phyloP scores from a whole-genome alignment of 2,329 filamentous ascomycete genomes.

The Calonectria fujianensis region DNA sequence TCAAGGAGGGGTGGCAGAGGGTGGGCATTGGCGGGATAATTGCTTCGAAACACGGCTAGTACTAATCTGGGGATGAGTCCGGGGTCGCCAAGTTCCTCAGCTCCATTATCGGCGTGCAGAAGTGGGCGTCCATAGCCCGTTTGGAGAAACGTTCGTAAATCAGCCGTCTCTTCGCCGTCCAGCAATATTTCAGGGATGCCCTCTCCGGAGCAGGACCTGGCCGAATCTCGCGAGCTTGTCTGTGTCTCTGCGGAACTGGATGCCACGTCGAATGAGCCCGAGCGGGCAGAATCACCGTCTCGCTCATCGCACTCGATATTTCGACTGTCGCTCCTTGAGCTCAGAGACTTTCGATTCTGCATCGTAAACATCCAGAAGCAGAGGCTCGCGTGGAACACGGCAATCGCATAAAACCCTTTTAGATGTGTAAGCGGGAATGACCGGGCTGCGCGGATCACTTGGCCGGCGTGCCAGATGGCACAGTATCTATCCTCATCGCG shows the following conservation, averaged over 20 bases:
- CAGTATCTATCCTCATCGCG: not conserved
- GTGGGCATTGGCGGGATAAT: not conserved
- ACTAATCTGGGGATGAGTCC: not conserved
- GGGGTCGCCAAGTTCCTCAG: constrained; percentile 1
- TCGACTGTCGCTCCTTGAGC: not conserved
- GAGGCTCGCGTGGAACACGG: constrained; percentile 4
- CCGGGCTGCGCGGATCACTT: not conserved
- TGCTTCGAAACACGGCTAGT: not conserved
- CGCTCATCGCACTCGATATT: not conserved
- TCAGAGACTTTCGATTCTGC: not conserved
- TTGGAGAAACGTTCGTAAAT: constrained; percentile 3
- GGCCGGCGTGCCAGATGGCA: constrained; percentile 4
- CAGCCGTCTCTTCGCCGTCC: constrained; percentile 1
- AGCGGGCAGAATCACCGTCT: not conserved
- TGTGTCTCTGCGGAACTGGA: not conserved
- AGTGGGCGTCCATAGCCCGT: constrained; percentile 13
- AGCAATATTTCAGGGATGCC: not conserved
- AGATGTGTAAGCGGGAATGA: not conserved
- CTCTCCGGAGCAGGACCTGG: not conserved
- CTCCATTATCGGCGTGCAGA: not conserved
- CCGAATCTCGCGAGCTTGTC: not conserved
- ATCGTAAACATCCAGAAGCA: constrained; percentile 13
- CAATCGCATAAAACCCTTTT: constrained; percentile 1
- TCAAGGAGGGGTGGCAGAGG: constrained; percentile 1
- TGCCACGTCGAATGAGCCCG: too few relatives aligned